phyloP scores from a whole-genome alignment of 2,329 filamentous ascomycete species.

The Aspergillus eucalypticola region DNA sequence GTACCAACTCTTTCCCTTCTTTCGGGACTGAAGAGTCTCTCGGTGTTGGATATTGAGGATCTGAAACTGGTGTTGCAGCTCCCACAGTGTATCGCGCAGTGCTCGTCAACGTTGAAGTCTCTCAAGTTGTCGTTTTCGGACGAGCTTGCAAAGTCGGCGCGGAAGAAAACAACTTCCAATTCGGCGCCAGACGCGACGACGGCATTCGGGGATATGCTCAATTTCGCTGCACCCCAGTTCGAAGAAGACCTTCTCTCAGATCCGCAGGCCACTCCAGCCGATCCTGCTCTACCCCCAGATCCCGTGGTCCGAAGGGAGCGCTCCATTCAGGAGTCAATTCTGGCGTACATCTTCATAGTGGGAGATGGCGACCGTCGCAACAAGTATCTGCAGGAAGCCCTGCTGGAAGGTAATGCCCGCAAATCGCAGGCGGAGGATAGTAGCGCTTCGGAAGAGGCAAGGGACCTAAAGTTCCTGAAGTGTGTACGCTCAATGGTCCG shows the following conservation, averaged over 20 bases:
- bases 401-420: background rate
- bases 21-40: background rate
- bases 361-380: background rate
- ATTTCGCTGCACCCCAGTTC: too few species aligned
- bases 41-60: background rate
- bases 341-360: background rate
- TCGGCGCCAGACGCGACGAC: too few species aligned
- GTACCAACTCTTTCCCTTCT: background rate
- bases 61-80: background rate
- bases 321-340: background rate
- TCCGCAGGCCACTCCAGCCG: background rate
- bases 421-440: background rate
- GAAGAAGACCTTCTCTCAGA: too few species aligned
- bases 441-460: background rate
- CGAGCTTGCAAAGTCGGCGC: background rate
- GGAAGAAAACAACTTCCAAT: background rate
- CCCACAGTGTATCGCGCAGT: background rate
- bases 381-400: background rate
- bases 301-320: background rate
- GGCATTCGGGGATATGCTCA: too few species aligned
- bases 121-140: conserved; percentile 1
- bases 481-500: background rate
- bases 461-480: background rate
- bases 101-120: background rate
- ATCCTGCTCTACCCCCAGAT: background rate